Base-by-base conservation (phyloP, 139 green algal species). In the Chlamydomonas schloesseri region DNA sequence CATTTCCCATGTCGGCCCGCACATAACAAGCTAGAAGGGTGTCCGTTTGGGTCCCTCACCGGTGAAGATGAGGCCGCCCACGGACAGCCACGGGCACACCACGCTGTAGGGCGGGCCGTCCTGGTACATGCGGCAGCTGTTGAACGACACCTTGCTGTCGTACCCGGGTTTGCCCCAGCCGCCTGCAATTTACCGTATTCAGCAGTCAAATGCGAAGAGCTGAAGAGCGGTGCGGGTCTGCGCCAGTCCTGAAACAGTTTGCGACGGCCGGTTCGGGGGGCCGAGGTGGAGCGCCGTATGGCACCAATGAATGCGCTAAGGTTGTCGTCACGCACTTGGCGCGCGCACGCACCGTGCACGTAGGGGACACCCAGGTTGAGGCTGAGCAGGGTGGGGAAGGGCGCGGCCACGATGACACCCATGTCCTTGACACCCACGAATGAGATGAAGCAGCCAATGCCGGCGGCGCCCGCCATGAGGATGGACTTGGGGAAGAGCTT, bases 371-470 rank as follows among this genome's bases (percentile, higher is more conserved):
- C 82, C 17, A 47, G 33, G 31, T 82, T 91, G 70, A 91, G 71
- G 24, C 29, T 29, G n/a, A 84, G 14, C 10, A 84, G 55, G 1
- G 88, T 91, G 6, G 88, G 88, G 83, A 58, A 91, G n/a, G 88
- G 88, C 6, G 88, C 88, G 15, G 67, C 83, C 46, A 87, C 79
- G 34, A 91, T 89, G 69, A 91, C 71, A 20, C 82, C 88, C 4
- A 42, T 72, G 29, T 88, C 87, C 80, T 86, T 77, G 31, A 86
- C 46, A 31, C 92, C 91, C 23, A 95, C 90, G 73, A 95, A 95
- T 4, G 90, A 78, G 78, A 95, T 95, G 90, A 95, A 95, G 36
- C 93, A 26, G 28, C 93, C 93, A 64, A 95, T 95, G 42, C 93
- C 60, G 2, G 88, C 90, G 15, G 92, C 92, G 13, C 92, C 92